phyloP scores from a whole-genome alignment of 1,139 yeast genomes.

The Taphrina populina region DNA sequence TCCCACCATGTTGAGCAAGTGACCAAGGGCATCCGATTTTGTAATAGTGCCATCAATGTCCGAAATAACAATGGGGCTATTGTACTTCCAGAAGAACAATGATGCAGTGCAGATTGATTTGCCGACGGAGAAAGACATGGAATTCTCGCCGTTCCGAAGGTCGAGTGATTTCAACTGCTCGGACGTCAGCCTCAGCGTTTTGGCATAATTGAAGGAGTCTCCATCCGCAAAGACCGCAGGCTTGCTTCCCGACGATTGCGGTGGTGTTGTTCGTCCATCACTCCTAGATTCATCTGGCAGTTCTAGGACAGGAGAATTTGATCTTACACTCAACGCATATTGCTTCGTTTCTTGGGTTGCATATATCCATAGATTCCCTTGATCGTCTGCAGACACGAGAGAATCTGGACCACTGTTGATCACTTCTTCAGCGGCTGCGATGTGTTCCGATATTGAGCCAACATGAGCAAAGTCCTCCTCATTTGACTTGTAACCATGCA shows the following conservation, averaged over 20 bases:
- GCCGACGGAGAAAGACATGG: slow-evolving; percentile 76
- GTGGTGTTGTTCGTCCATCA: slow-evolving; percentile 32
- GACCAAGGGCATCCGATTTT: slow-evolving; percentile 89
- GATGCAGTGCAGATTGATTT: slow-evolving; percentile 72
- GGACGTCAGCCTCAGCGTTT: slow-evolving; percentile 85
- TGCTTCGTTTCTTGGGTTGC: slow-evolving; percentile 46
- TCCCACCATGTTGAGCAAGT: slow-evolving; percentile 88
- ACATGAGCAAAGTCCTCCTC: slow-evolving; percentile 24
- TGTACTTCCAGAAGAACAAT: slow-evolving; percentile 78
- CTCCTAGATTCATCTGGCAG: slow-evolving; percentile 20
- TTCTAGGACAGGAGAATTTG: slow-evolving; percentile 28
- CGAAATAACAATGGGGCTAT: slow-evolving; percentile 87
- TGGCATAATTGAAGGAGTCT: slow-evolving; percentile 52
- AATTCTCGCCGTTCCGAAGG: slow-evolving; percentile 76
- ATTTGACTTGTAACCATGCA: slow-evolving; percentile 79
- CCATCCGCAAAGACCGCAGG: slow-evolving; percentile 19
- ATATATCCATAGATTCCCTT: slow-evolving; percentile 70
- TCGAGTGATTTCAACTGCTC: slow-evolving; percentile 78
- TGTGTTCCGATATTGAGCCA: slow-evolving; percentile 67
- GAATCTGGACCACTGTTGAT: slow-evolving; percentile 51
- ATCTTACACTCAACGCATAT: slow-evolving; percentile 35
- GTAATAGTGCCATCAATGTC: slow-evolving; percentile 99
- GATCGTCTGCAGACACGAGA: slow-evolving; percentile 60
- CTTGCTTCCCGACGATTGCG: slow-evolving; percentile 39
- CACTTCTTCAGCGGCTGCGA: slow-evolving; percentile 58